Conservation (phyloP, 495 filamentous ascomycete species). For the Schizothecium vesticola region DNA sequence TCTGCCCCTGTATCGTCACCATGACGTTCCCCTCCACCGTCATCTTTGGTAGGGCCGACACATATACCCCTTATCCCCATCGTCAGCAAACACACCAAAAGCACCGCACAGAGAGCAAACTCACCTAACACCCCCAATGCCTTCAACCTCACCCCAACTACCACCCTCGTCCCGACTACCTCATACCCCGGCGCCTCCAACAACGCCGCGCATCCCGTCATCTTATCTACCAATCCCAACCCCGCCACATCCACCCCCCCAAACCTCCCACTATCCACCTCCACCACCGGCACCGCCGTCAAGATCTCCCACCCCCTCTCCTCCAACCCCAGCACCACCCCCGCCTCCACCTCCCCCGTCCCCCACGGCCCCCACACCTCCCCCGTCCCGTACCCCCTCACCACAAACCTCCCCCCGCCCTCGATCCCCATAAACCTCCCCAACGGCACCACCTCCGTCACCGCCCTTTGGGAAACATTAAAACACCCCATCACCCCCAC, state of each 20-base stretch:
- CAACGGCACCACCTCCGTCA: slow-evolving; percentile 64
- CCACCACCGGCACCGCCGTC: slow-evolving; percentile 59
- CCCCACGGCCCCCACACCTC: slow-evolving; percentile 64
- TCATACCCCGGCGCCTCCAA: slow-evolving; percentile 48
- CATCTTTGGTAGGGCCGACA: slow-evolving; percentile 59
- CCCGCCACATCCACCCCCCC: slow-evolving; percentile 49
- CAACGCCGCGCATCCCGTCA: slow-evolving; percentile 82
- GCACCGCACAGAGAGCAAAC: slow-evolving; percentile 15
- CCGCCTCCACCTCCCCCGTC: slow-evolving; percentile 64
- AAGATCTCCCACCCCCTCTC: slow-evolving; percentile 71
- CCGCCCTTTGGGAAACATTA: slow-evolving; percentile 59
- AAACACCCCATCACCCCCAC: slow-evolving; percentile 79
- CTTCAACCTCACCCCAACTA: slow-evolving; percentile 64
- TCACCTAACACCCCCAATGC: slow-evolving; percentile 74
- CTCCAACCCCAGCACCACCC: slow-evolving; percentile 53
- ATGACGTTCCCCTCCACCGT: slow-evolving; percentile 65
- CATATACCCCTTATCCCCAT: slow-evolving; percentile 56
- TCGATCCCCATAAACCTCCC: slow-evolving; percentile 66
- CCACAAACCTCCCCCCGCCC: slow-evolving; percentile 52
- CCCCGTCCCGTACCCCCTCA: slow-evolving; percentile 68
- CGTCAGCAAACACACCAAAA: slow-evolving; percentile 1
- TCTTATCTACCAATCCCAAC: slow-evolving; percentile 81
- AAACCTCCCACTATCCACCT: slow-evolving; percentile 44
- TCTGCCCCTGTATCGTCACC: slow-evolving; percentile 64
- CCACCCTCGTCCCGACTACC: slow-evolving; percentile 51